These are phyloP conservation scores for Hyphopichia buzzinii DNA, from an alignment of 1,139 yeast genomes.

Conservation along the genomic window DNA sequence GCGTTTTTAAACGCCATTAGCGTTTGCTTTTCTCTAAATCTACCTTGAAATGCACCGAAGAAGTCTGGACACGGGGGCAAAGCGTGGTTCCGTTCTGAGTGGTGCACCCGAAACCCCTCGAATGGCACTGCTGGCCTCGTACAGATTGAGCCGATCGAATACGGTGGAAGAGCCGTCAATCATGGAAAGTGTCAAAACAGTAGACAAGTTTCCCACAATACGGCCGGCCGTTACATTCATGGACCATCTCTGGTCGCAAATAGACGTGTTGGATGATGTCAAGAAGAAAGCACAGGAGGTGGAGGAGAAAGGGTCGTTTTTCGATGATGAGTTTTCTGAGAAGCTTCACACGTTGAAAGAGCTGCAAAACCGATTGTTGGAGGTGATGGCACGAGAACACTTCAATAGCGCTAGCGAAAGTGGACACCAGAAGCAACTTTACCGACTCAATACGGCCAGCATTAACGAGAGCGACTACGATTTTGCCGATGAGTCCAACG, in stretches of 20 bases:
- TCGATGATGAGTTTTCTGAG: conserved; percentile 57
- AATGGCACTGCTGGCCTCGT: not conserved
- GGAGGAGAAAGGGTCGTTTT: conserved; percentile 52
- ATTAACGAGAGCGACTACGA: not conserved
- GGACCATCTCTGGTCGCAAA: conserved; percentile 84
- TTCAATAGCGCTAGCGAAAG: conserved; percentile 14
- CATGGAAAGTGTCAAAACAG: conserved; percentile 31
- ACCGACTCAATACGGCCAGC: conserved; percentile 9
- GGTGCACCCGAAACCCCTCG: not conserved
- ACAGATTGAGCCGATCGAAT: conserved; percentile 8
- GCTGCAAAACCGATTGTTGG: conserved; percentile 61
- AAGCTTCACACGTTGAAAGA: conserved; percentile 56
- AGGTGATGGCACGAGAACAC: conserved; percentile 49
- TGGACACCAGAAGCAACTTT: conserved; percentile 26
- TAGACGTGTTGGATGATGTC: conserved; percentile 83
- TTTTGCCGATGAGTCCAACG: not conserved
- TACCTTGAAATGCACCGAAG: not conserved
- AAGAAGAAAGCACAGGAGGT: conserved; percentile 60
- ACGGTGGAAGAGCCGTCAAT: conserved; percentile 12
- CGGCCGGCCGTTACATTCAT: conserved; percentile 57
- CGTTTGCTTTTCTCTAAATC: too few relatives aligned
- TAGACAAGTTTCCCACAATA: conserved; percentile 47
- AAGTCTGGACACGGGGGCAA: too few relatives aligned
- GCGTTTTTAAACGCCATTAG: too few relatives aligned
- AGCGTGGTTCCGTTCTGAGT: too few relatives aligned